Percentiles rank a stretch among this genome's conserved stretches.
These are phyloP conservation scores for Polyporus tsugae DNA, from an alignment of 1,284 basidiomycete species.

Conservation along the genomic window DNA sequence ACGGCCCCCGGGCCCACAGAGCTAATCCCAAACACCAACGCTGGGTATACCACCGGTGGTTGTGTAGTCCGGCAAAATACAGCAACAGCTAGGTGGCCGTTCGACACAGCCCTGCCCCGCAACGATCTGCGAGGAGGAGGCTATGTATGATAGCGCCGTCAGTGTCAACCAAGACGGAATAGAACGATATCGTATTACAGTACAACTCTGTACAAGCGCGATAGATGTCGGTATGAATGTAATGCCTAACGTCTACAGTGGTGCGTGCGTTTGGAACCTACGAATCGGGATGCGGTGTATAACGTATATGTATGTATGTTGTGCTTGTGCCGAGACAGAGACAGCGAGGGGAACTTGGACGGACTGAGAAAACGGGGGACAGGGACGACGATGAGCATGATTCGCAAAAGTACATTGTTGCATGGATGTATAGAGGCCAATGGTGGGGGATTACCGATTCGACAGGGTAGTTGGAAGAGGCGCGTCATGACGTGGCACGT, in stretches of 20 bases:
- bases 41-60: neutral
- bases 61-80: neutral
- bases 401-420: constrained; percentile 7
- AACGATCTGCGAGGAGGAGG: neutral
- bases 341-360: neutral
- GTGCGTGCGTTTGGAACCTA: constrained; percentile 4
- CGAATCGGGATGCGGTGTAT: constrained; percentile 1
- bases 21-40: neutral
- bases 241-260: constrained; percentile 21
- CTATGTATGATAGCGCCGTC: too few relatives aligned
- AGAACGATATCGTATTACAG: constrained; percentile 16
- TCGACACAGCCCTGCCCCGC: neutral
- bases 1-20: neutral
- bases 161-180: neutral
- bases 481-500: constrained; percentile 16
- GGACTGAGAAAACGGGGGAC: neutral
- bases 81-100: neutral
- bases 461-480: constrained; percentile 8
- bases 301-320: constrained; percentile 10
- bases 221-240: constrained; percentile 4
- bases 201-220: constrained; percentile 22
- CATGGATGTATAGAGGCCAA: constrained; percentile 1
- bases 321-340: neutral
- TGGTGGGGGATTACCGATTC: constrained; percentile 4
- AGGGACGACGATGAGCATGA: constrained; percentile 13